Percentiles rank a stretch among this genome's conserved stretches.
Conservation (phyloP, 345 rosid species). For the Moricandia arvensis region DNA sequence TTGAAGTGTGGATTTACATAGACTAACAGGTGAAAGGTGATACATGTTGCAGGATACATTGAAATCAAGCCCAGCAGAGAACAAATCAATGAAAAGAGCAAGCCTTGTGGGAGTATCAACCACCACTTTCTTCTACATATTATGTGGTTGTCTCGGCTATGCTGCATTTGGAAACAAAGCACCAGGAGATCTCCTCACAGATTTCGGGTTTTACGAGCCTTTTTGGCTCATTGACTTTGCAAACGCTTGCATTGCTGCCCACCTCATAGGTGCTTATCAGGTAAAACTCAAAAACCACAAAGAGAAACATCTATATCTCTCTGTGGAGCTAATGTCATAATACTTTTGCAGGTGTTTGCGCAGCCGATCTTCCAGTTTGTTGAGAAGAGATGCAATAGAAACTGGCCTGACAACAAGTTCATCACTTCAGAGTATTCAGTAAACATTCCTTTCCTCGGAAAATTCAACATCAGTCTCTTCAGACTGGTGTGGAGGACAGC, state of each 20-base stretch:
- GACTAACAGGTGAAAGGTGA: neutral
- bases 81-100: constrained; percentile 49
- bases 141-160: constrained; percentile 79
- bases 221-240: constrained; percentile 84
- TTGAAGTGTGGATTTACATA: neutral
- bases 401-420: constrained; percentile 67
- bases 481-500: constrained; percentile 72
- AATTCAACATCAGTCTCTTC: constrained; percentile 51
- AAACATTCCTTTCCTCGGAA: constrained; percentile 44
- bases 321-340: neutral
- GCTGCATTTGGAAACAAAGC: constrained; percentile 84
- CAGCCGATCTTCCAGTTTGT: constrained; percentile 71
- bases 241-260: constrained; percentile 76
- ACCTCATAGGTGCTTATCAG: constrained; percentile 87
- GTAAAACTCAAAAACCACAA: constrained; percentile 29
- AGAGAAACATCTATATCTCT: neutral
- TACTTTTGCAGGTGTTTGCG: constrained; percentile 42
- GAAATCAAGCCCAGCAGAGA: neutral
- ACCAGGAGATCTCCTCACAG: constrained; percentile 89
- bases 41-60: neutral
- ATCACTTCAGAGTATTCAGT: constrained; percentile 48
- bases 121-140: constrained; percentile 68
- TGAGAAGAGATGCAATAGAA: constrained; percentile 45
- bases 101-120: constrained; percentile 48
- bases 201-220: constrained; percentile 85